A percentile compares a stretch with the other conserved stretches of the same genome.
Evolutionary conservation across 805 yeast genomes (phyloP).

Genomic region (Zygoascus flipseniorum): DNA sequence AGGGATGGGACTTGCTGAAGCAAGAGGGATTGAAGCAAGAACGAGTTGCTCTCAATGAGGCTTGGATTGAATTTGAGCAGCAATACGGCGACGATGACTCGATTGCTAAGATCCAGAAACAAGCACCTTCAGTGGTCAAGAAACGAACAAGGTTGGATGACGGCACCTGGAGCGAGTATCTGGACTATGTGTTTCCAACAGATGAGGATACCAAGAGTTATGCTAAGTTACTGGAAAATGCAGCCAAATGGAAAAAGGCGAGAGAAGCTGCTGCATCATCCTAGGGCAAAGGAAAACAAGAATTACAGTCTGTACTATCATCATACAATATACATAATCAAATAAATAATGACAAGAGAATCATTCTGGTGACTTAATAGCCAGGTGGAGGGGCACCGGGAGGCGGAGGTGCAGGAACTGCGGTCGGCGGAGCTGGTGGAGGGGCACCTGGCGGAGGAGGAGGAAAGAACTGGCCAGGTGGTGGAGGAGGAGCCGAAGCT

Average conservation of each 20-base stretch:
- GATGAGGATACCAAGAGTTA: slow-evolving; percentile 32
- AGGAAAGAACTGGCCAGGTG: slow-evolving; percentile 8
- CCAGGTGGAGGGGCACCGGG: slow-evolving; percentile 4
- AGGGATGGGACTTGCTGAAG: slow-evolving; percentile 42
- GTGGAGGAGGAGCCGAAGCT: slow-evolving; percentile 9
- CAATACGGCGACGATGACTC: slow-evolving; percentile 46
- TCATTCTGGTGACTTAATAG: not conserved
- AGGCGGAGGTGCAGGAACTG: slow-evolving; percentile 8
- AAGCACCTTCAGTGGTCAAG: slow-evolving; percentile 48
- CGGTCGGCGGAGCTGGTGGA: slow-evolving; percentile 19
- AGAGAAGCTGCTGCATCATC: slow-evolving; percentile 4
- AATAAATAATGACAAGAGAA: not conserved
- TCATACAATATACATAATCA: not conserved
- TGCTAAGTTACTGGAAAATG: slow-evolving; percentile 37
- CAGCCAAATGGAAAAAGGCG: slow-evolving; percentile 40
- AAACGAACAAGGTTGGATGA: slow-evolving; percentile 34
- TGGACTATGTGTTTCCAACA: slow-evolving; percentile 62
- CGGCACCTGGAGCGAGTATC: slow-evolving; percentile 45
- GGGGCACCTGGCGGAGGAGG: slow-evolving; percentile 13
- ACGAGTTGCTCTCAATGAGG: slow-evolving; percentile 48
- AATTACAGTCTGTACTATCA: not conserved
- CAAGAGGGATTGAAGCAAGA: slow-evolving; percentile 30
- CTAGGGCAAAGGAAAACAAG: not conserved
- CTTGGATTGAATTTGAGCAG: slow-evolving; percentile 56
- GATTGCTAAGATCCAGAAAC: slow-evolving; percentile 30